Evolutionary conservation across 768 basidiomycete species (phyloP).

Genomic region (Ramaria sp.): DNA sequence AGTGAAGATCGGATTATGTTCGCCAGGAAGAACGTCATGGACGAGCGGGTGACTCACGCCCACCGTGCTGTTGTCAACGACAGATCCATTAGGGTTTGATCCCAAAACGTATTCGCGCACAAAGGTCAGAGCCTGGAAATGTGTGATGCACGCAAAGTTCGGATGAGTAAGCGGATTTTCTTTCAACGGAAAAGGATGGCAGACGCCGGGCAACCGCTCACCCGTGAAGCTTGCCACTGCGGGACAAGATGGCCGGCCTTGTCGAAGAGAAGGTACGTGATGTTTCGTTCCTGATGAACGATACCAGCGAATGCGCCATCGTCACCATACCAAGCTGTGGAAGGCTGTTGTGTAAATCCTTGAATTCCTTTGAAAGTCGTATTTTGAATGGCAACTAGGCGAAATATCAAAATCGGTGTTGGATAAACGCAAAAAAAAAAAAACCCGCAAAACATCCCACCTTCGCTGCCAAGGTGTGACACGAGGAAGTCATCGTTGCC

Average conservation of each 20-base stretch:
- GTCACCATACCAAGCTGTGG: slow-evolving; percentile 5
- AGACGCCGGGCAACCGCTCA: background rate
- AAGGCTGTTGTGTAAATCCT: slow-evolving; percentile 10
- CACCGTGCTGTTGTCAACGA: slow-evolving; percentile 3
- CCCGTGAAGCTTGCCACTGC: slow-evolving; percentile 10
- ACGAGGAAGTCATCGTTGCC: slow-evolving; percentile 10
- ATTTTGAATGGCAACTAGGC: slow-evolving; percentile 10
- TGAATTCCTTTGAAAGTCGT: slow-evolving; percentile 11
- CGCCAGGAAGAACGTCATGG: background rate
- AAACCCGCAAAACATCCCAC: background rate
- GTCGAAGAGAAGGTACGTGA: slow-evolving; percentile 11
- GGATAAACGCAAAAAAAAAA: background rate
- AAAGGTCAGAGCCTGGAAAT: slow-evolving; percentile 1
- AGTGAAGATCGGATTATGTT: slow-evolving; percentile 4
- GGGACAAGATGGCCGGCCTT: slow-evolving; percentile 12
- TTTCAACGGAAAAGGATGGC: background rate
- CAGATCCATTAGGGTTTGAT: slow-evolving; percentile 2
- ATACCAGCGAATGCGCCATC: slow-evolving; percentile 10
- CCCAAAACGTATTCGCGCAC: slow-evolving; percentile 11
- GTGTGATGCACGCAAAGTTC: no score
- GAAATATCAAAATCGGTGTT: background rate
- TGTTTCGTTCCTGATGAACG: slow-evolving; percentile 11
- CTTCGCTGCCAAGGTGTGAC: background rate
- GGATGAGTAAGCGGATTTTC: no score
- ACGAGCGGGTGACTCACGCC: background rate